Conservation (phyloP, 352 stramenopile species). For the Peronospora farinosa region DNA sequence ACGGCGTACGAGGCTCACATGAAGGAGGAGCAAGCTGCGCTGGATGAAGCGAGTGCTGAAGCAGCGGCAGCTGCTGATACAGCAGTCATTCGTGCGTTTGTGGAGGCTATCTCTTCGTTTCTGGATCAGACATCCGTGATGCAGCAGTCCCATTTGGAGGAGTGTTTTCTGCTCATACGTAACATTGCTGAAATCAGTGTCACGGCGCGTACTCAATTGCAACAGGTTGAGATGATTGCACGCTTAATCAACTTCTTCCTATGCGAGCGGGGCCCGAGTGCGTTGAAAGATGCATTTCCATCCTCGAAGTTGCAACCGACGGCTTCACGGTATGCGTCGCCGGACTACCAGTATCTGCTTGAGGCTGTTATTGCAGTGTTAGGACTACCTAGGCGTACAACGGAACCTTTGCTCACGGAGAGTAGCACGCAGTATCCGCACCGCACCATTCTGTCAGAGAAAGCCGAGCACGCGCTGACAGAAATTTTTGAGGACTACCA, state of each 20-base stretch:
- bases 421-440: constrained; percentile 65
- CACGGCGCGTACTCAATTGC: constrained; percentile 43
- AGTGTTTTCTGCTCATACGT: constrained; percentile 81
- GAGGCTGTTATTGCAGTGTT: constrained; percentile 85
- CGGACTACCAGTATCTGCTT: constrained; percentile 85
- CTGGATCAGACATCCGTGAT: constrained; percentile 68
- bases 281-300: constrained; percentile 70
- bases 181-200: constrained; percentile 65
- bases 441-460: constrained; percentile 61
- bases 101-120: constrained; percentile 50
- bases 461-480: constrained; percentile 61
- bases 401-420: constrained; percentile 62
- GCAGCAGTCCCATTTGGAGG: constrained; percentile 80
- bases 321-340: constrained; percentile 54
- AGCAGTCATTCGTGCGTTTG: constrained; percentile 32
- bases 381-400: constrained; percentile 53
- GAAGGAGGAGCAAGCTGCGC: constrained; percentile 27
- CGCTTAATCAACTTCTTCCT: constrained; percentile 81
- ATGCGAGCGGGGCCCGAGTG: constrained; percentile 50
- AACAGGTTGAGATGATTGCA: constrained; percentile 65
- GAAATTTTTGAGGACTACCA: constrained; percentile 76
- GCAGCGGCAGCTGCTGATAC: constrained; percentile 20
- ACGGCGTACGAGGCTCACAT: constrained; percentile 59
- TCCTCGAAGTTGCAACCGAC: constrained; percentile 41
- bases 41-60: constrained; percentile 20